These are phyloP conservation scores for Arachis monticola DNA, from an alignment of 331 rosid genomes.

Conservation along the genomic window DNA sequence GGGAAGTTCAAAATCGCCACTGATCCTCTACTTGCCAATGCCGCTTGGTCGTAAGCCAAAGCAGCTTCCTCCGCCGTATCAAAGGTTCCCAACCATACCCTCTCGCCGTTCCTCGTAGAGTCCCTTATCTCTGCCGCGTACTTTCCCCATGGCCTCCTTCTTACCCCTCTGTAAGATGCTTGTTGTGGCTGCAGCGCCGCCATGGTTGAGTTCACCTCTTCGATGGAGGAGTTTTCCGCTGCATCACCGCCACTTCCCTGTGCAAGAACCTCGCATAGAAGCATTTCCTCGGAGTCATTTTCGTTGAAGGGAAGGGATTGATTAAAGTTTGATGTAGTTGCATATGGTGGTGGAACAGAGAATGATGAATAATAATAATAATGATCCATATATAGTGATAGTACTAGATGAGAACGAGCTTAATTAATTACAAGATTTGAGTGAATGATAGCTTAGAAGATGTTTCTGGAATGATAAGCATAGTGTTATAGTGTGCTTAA, in stretches of 20 bases:
- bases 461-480: background rate
- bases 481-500: background rate
- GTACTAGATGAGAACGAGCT: too few relatives aligned
- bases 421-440: too few relatives aligned
- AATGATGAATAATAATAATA: conserved; percentile 1
- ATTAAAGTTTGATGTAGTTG: background rate
- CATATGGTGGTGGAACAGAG: conserved; percentile 16
- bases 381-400: too few relatives aligned
- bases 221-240: background rate
- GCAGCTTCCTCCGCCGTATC: conserved; percentile 68
- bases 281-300: conserved; percentile 64
- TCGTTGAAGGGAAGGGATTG: conserved; percentile 58
- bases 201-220: conserved; percentile 36
- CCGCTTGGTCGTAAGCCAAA: conserved; percentile 73
- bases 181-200: background rate
- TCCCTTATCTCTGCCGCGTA: conserved; percentile 73
- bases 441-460: background rate
- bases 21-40: conserved; percentile 59
- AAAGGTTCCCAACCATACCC: conserved; percentile 72
- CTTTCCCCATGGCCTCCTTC: conserved; percentile 71
- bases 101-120: conserved; percentile 58
- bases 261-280: conserved; percentile 46
- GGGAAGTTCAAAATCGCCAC: conserved; percentile 60
- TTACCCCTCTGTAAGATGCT: conserved; percentile 54
- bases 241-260: conserved; percentile 31